A percentile compares a stretch with the other conserved stretches of the same genome.
These are phyloP conservation scores for Aspergillus luchuensis DNA, from an alignment of 2,329 filamentous ascomycete species.

Conservation along the genomic window DNA sequence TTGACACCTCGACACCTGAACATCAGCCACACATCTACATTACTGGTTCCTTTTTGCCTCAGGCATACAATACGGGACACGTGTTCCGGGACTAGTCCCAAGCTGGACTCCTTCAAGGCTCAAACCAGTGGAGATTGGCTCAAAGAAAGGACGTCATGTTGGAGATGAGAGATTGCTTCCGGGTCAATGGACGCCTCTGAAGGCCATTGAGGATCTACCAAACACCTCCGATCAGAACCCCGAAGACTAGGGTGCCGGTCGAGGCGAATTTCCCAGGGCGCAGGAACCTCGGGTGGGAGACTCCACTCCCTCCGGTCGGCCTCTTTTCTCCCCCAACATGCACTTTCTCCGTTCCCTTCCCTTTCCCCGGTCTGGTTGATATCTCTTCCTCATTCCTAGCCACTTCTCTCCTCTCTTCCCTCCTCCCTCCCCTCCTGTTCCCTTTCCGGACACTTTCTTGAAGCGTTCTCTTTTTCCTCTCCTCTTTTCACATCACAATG, in stretches of 20 bases:
- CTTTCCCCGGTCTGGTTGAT: constrained; percentile 30
- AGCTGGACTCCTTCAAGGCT: background rate
- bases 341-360: constrained; percentile 27
- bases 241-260: background rate
- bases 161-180: background rate
- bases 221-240: too few species aligned
- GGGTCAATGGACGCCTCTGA: background rate
- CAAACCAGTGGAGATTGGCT: background rate
- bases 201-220: background rate
- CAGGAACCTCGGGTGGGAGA: constrained; percentile 31
- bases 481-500: constrained; percentile 60
- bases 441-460: constrained; percentile 20
- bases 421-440: constrained; percentile 17
- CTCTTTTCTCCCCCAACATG: constrained; percentile 26
- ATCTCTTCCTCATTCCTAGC: constrained; percentile 18
- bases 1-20: background rate
- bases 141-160: background rate
- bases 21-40: background rate
- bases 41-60: background rate
- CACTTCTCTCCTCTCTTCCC: constrained; percentile 19
- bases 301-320: constrained; percentile 24
- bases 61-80: background rate
- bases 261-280: constrained; percentile 28
- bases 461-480: constrained; percentile 7
- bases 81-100: constrained; percentile 1